A percentile compares a stretch with the other conserved stretches of the same genome.
phyloP scores from a whole-genome alignment of 352 stramenopile genomes.

The Phytophthora sansomeana region DNA sequence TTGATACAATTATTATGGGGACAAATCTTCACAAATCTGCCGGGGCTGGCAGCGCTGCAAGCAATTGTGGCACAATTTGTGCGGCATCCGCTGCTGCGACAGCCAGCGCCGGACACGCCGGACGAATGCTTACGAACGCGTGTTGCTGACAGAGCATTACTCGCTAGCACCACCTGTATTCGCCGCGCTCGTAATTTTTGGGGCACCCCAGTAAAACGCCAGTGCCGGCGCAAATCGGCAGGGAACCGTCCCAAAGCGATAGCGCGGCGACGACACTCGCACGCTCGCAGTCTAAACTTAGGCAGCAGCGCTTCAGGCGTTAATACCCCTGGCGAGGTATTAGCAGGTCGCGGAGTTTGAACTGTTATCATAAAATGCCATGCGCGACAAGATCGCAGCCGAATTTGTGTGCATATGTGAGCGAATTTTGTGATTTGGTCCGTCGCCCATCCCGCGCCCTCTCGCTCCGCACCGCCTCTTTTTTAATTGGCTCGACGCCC shows the following conservation, averaged over 20 bases:
- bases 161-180: constrained; percentile 14
- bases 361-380: too few species aligned
- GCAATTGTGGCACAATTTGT: not conserved
- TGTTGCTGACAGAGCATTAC: not conserved
- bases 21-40: not conserved
- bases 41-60: not conserved
- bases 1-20: too few species aligned
- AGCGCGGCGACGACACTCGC: not conserved
- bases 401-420: too few species aligned
- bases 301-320: too few species aligned
- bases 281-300: not conserved
- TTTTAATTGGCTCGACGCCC: constrained; percentile 20
- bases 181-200: constrained; percentile 7
- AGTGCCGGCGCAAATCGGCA: not conserved
- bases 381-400: too few species aligned
- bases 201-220: constrained; percentile 2
- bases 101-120: not conserved
- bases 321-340: too few species aligned
- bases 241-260: not conserved
- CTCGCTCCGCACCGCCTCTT: constrained; percentile 31
- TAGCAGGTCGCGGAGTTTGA: too few species aligned
- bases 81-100: not conserved
- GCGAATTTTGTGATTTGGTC: constrained; percentile 4
- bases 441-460: constrained; percentile 5
- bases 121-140: not conserved